Evolutionary conservation across 306 rosid genomes (phyloP).

Genomic region (Datisca glomerata): DNA sequence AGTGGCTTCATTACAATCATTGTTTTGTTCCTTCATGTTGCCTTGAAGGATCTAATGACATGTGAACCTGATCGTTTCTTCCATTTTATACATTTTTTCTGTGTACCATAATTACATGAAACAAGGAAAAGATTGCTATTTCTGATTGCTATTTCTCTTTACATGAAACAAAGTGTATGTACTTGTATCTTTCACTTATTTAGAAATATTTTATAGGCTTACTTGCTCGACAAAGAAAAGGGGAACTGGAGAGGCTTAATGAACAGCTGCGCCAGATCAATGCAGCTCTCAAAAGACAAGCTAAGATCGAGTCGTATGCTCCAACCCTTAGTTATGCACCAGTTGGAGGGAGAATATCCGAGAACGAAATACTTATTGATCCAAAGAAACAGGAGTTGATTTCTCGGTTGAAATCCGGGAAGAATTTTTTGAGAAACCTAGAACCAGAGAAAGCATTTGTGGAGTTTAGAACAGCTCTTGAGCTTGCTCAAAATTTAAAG

Average conservation of each 20-base stretch:
- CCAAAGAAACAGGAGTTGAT: conserved; percentile 78
- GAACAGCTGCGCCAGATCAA: conserved; percentile 92
- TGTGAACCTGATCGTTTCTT: no score
- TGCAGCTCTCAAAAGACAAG: conserved; percentile 80
- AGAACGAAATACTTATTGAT: conserved; percentile 61
- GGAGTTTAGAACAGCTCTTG: conserved; percentile 71
- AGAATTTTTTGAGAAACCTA: conserved; percentile 80
- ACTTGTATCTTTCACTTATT: not conserved
- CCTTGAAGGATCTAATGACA: not conserved
- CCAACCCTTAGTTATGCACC: conserved; percentile 93
- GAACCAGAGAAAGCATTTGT: conserved; percentile 57
- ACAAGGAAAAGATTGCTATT: no score
- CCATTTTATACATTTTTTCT: no score
- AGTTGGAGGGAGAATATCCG: conserved; percentile 52
- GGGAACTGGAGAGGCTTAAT: conserved; percentile 59
- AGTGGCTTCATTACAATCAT: conserved; percentile 11
- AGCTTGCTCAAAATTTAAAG: conserved; percentile 52
- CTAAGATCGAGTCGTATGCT: conserved; percentile 93
- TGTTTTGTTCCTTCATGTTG: not conserved
- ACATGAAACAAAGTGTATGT: no score
- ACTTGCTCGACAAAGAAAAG: conserved; percentile 90
- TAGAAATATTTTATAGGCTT: conserved; percentile 35
- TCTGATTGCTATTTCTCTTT: no score
- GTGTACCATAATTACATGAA: no score
- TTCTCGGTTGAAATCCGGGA: conserved; percentile 68